Evolutionary conservation across 2,329 filamentous ascomycete genomes (phyloP), one percentile per base, ranked within the genome.

Genomic region (Microsporum audouinii): DNA sequence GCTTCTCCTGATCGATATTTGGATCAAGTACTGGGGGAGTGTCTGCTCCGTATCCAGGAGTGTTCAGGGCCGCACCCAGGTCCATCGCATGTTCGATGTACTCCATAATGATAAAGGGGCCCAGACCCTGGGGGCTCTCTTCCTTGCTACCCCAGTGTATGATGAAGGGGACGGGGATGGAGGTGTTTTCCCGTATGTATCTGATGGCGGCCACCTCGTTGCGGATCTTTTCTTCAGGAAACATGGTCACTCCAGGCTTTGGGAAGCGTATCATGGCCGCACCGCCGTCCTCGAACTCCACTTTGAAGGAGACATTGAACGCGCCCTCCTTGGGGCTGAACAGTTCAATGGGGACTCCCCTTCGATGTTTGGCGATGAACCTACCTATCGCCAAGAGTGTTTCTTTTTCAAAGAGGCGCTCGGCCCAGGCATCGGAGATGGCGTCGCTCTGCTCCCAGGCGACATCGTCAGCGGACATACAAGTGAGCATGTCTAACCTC

Each of bases 101-200:
- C 17, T 69, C 66, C 70, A 73, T 72, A 41, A 73, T 69, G 17
- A 76, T 75, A 56, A 71, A 76, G 0, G 72, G 71, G 5, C 70
- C 66, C 0, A 73, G 60, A 1, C 64, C 66, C n/a, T 31, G 27
- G 14, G 61, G 65, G 39, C 63, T 66, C 5, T 65, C 61, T 62
- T 55, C 51, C 31, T 34, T 38, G 17, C 64, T 63, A 17, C 69
- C 70, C 36, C 58, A 63, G 57, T 61, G 57, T 14, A 64, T 47
- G 33, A 67, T 57, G 39, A 62, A 58, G 8, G 64, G 65, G 8
- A 67, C 61, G n/a, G 58, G 60, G 47, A 66, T 67, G 10, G 33
- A 61, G 6, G 66, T 67, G 39, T 67, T 60, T 0, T 62, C 36
- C 43, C 62, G 29, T 8, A 66, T 33, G 43, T 63, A 68, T 57